Evolutionary conservation across 768 basidiomycete genomes (phyloP).

Genomic region (Termitomyces sp.): DNA sequence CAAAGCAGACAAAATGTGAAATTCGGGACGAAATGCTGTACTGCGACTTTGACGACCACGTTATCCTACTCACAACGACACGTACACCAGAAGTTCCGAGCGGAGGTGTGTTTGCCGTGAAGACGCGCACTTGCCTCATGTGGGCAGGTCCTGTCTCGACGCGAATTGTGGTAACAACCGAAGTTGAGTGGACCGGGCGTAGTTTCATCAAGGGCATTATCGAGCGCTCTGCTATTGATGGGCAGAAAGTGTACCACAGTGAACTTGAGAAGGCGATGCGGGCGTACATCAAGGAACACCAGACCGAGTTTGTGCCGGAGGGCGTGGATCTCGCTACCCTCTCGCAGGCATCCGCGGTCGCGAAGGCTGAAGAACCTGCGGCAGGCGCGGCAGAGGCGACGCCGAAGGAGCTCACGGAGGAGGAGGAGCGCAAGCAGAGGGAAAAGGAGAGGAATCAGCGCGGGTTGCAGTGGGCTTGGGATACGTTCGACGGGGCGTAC

Average conservation of each 20-base stretch:
- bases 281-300: constrained; percentile 82
- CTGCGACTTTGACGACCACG: constrained; percentile 79
- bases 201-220: constrained; percentile 98
- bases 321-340: constrained; percentile 60
- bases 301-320: constrained; percentile 83
- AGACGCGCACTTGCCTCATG: constrained; percentile 91
- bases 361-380: constrained; percentile 15
- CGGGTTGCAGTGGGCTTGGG: constrained; percentile 83
- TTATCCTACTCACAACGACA: constrained; percentile 84
- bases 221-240: constrained; percentile 85
- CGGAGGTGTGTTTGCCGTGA: constrained; percentile 88
- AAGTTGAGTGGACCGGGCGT: constrained; percentile 94
- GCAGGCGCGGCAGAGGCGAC: constrained; percentile 19
- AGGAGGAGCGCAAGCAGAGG: constrained; percentile 45
- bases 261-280: constrained; percentile 86
- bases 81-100: constrained; percentile 92
- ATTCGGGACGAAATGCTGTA: constrained; percentile 80
- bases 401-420: constrained; percentile 18
- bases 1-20: constrained; percentile 94
- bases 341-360: constrained; percentile 32
- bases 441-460: constrained; percentile 67
- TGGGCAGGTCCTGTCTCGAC: constrained; percentile 83
- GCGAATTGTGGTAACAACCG: constrained; percentile 79
- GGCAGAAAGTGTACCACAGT: constrained; percentile 81
- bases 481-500: constrained; percentile 74